These are phyloP conservation scores for Xylaria sp. DNA, from an alignment of 2,329 filamentous ascomycete species.

Conservation along the genomic window DNA sequence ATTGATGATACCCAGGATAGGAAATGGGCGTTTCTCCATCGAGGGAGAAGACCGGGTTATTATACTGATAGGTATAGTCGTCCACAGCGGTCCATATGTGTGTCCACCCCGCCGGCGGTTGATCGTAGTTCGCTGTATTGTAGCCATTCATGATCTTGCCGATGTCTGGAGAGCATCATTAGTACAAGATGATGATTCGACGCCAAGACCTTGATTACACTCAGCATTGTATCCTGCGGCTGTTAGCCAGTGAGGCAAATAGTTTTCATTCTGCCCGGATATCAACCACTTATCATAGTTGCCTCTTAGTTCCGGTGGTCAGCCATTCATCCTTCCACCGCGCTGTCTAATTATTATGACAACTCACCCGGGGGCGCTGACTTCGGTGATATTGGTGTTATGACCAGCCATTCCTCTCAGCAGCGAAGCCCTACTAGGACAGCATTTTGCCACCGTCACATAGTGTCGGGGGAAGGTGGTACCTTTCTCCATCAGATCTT, in stretches of 20 bases:
- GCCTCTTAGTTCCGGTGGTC: conserved; percentile 22
- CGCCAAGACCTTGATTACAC: conserved; percentile 11
- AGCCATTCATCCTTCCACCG: neutral
- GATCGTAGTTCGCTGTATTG: conserved; percentile 22
- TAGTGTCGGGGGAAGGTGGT: conserved; percentile 23
- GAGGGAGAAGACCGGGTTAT: conserved; percentile 20
- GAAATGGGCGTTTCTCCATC: conserved; percentile 26
- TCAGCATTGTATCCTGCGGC: conserved; percentile 25
- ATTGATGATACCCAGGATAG: conserved; percentile 27
- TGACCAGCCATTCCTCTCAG: conserved; percentile 26
- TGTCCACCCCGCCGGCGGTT: conserved; percentile 17
- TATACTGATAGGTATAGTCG: conserved; percentile 25
- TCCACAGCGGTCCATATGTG: conserved; percentile 15
- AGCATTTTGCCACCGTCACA: conserved; percentile 24
- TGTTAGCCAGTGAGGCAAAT: conserved; percentile 24
- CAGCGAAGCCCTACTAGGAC: conserved; percentile 23
- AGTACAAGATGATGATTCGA: neutral
- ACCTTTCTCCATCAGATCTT: conserved; percentile 14
- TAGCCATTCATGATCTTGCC: conserved; percentile 31
- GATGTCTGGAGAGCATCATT: conserved; percentile 12
- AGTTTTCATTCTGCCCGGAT: conserved; percentile 33
- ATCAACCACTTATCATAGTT: conserved; percentile 52
- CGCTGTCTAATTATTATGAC: neutral
- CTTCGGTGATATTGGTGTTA: conserved; percentile 42
- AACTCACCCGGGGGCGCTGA: conserved; percentile 42